Conservation (phyloP, 2,329 filamentous ascomycete genomes). For the Phaeomoniella chlamydospora region DNA sequence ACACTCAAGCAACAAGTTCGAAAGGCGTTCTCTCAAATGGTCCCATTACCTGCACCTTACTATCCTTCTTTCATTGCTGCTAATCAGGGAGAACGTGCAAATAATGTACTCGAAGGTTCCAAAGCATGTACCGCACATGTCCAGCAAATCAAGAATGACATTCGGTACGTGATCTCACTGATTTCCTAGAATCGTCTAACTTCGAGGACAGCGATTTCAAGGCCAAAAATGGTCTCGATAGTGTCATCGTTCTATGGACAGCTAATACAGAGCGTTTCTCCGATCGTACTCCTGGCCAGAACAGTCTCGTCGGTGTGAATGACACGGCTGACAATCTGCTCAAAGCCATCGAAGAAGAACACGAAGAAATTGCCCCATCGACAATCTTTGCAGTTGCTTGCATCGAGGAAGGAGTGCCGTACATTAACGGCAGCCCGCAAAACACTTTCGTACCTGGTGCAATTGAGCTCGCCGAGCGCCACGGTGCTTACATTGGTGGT, state of each 20-base stretch:
- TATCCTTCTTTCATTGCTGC: slow-evolving; percentile 99
- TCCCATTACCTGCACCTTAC: slow-evolving; percentile 87
- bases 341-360: slow-evolving; percentile 70
- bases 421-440: slow-evolving; percentile 98
- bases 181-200: slow-evolving; percentile 1
- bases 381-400: slow-evolving; percentile 91
- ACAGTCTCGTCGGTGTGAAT: slow-evolving; percentile 49
- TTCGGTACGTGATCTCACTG: slow-evolving; percentile 42
- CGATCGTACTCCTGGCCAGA: slow-evolving; percentile 59
- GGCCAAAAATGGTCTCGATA: slow-evolving; percentile 68
- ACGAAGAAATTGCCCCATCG: slow-evolving; percentile 85
- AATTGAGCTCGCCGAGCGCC: slow-evolving; percentile 73
- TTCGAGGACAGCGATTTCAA: slow-evolving; percentile 61
- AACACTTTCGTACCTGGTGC: slow-evolving; percentile 97
- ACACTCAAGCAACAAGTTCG: slow-evolving; percentile 75
- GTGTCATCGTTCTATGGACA: slow-evolving; percentile 95
- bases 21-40: slow-evolving; percentile 85
- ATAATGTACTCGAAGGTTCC: slow-evolving; percentile 72
- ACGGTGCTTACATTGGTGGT: slow-evolving; percentile 83
- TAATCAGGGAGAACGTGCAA: slow-evolving; percentile 92
- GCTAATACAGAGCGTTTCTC: slow-evolving; percentile 97
- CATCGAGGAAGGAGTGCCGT: slow-evolving; percentile 77
- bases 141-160: slow-evolving; percentile 83
- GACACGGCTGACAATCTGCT: slow-evolving; percentile 92
- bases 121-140: slow-evolving; percentile 82